phyloP scores from a whole-genome alignment of 345 rosid genomes.

The Eucalyptus regnans region DNA sequence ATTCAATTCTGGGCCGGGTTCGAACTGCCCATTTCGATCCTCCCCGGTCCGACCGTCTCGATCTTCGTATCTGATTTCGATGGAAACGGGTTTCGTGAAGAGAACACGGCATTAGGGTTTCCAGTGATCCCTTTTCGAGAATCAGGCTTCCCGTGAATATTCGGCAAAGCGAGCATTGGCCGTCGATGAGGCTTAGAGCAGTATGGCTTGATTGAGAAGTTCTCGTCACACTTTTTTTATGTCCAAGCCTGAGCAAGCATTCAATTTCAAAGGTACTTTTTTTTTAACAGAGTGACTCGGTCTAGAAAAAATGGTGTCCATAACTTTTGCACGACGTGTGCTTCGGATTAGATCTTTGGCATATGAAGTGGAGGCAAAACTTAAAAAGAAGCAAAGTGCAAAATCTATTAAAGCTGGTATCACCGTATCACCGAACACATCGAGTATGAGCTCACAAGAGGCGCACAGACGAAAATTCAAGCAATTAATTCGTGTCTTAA shows the following conservation, averaged over 20 bases:
- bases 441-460: neutral
- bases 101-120: neutral
- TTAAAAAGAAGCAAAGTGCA: neutral
- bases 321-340: neutral
- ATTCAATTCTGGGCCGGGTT: neutral
- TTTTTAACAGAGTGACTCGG: neutral
- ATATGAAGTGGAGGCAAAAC: neutral
- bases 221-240: neutral
- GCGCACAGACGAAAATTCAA: rapidly evolving
- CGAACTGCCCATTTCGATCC: neutral
- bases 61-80: neutral
- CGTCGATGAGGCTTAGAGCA: neutral
- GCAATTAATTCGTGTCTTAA: rapidly evolving
- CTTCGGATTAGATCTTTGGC: neutral
- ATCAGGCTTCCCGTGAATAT: neutral
- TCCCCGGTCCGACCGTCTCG: neutral
- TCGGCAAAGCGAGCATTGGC: neutral
- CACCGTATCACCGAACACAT: neutral
- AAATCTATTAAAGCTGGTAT: too few species aligned
- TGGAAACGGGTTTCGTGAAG: neutral
- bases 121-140: neutral
- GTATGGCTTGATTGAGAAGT: neutral
- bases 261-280: neutral
- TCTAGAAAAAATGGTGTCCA: neutral
- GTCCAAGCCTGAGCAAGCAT: neutral